phyloP scores from a whole-genome alignment of 208 protist species.

The Acanthamoeba sp. region DNA sequence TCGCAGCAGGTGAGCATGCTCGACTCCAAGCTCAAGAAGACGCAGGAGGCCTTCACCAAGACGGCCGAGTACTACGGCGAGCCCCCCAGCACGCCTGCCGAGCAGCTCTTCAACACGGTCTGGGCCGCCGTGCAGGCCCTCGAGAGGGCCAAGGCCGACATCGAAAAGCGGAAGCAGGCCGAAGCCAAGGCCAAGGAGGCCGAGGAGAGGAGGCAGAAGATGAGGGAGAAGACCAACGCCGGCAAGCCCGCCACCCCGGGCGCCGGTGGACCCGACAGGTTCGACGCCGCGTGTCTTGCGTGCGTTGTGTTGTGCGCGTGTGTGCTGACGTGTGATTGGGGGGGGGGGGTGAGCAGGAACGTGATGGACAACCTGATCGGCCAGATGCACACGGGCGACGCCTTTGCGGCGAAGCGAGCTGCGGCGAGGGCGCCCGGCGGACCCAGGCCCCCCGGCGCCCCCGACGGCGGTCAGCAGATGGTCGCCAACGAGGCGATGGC shows the following conservation, averaged over 20 bases:
- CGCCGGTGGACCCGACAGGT: slow-evolving; percentile 22
- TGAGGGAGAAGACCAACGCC: slow-evolving; percentile 11
- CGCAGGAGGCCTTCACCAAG: slow-evolving; percentile 37
- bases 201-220: slow-evolving; percentile 34
- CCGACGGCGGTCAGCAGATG: slow-evolving; percentile 47
- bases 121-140: slow-evolving; percentile 45
- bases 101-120: slow-evolving; percentile 59
- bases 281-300: neutral
- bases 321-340: neutral
- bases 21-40: slow-evolving; percentile 55
- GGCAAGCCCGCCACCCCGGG: slow-evolving; percentile 7
- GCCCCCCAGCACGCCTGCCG: slow-evolving; percentile 18
- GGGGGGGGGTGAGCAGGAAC: neutral
- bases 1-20: slow-evolving; percentile 14
- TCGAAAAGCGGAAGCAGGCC: slow-evolving; percentile 43
- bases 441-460: neutral
- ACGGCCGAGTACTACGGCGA: slow-evolving; percentile 50
- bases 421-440: neutral
- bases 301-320: neutral
- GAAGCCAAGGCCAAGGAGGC: slow-evolving; percentile 55
- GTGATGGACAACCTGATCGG: slow-evolving; percentile 73
- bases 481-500: slow-evolving; percentile 69
- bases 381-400: slow-evolving; percentile 64
- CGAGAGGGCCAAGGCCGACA: slow-evolving; percentile 42
- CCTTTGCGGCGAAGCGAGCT: slow-evolving; percentile 38